phyloP scores from a whole-genome alignment of 2,329 filamentous ascomycete genomes.

The Curvularia sp. region DNA sequence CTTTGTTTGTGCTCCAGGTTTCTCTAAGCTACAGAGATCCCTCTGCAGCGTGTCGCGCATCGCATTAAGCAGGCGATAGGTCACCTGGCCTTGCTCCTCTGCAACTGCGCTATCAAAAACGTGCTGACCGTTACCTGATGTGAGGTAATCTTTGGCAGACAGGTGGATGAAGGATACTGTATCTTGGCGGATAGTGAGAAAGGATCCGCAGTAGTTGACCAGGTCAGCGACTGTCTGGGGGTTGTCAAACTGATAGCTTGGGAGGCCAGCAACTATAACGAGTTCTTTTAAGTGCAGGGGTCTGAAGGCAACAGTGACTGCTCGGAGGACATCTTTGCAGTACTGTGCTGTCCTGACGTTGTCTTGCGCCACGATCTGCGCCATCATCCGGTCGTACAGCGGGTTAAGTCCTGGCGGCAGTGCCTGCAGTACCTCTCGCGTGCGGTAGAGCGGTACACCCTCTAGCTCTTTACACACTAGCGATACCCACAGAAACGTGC shows the following conservation, averaged over 20 bases:
- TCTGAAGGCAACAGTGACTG: constrained; percentile 7
- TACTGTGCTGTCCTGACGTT: too few relatives aligned
- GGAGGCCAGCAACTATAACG: not conserved
- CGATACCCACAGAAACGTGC: constrained; percentile 57
- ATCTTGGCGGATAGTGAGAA: constrained; percentile 47
- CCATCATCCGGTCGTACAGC: constrained; percentile 53
- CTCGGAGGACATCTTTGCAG: constrained; percentile 13
- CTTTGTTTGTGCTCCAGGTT: not conserved
- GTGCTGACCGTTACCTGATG: constrained; percentile 3
- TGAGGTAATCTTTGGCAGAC: constrained; percentile 53
- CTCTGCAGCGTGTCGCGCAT: constrained; percentile 26
- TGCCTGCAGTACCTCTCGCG: constrained; percentile 20
- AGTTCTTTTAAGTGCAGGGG: constrained; percentile 13
- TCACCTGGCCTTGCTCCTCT: constrained; percentile 16
- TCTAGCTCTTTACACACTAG: constrained; percentile 47
- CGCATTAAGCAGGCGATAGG: constrained; percentile 39
- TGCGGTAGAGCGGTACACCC: constrained; percentile 21
- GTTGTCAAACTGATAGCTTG: not conserved
- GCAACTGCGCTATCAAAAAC: constrained; percentile 26
- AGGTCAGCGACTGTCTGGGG: not conserved
- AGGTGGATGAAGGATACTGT: constrained; percentile 52
- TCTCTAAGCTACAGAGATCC: constrained; percentile 31
- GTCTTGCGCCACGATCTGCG: constrained; percentile 12
- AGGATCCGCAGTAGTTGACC: constrained; percentile 43
- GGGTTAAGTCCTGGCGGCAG: constrained; percentile 49